Base-by-base conservation (phyloP, 208 protist genomes). In the Plasmodiophora brassicae region DNA sequence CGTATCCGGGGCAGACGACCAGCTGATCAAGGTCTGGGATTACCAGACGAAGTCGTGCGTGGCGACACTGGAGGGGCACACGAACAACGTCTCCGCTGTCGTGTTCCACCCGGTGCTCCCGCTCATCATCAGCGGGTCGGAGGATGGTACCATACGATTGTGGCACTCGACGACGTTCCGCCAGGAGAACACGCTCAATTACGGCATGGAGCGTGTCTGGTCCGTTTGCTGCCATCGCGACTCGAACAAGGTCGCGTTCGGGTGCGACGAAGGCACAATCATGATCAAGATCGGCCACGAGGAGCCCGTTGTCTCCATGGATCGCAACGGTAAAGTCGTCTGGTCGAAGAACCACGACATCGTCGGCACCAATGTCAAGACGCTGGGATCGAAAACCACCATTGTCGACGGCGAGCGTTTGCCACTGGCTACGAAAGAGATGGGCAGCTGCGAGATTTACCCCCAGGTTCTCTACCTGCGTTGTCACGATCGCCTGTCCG, bases 11-110 rank as follows among this genome's bases (percentile, higher is more conserved):
- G 96, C 96, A 36, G 98, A 99, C 90, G 45, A 57, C 0, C 28
- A 25, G 28, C n/a, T 92, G 14, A 96, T 97, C 38, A 97, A 97
- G 35, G 91, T 99, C 54, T 99, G 98, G 98, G 98, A 99, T 89
- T 99, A 99, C 92, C 97, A 99, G 90, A 98, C 94, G 0, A 98
- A 97, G 87, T 94, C 95, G 1, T 98, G 96, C 78, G 93, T 99
- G 38, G 95, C 97, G 87, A 97, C 97, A 20, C 95, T 99, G 72
- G 91, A 93, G 22, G 96, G 95, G n/a, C 98, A 99, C 93, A 94
- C 92, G 0, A 94, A 97, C 57, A 99, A 99, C 91, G 96, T 99
- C 0, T 97, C 96, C 0, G 85, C 93, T 5, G 96, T 98, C 0
- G 89, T 94, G 36, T 99, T 98, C 94, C 97, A 98, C 92, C 98